Evolutionary conservation across 2,329 filamentous ascomycete species (phyloP), one percentile per base, ranked within the genome.

Genomic region (Botrytis fabae): DNA sequence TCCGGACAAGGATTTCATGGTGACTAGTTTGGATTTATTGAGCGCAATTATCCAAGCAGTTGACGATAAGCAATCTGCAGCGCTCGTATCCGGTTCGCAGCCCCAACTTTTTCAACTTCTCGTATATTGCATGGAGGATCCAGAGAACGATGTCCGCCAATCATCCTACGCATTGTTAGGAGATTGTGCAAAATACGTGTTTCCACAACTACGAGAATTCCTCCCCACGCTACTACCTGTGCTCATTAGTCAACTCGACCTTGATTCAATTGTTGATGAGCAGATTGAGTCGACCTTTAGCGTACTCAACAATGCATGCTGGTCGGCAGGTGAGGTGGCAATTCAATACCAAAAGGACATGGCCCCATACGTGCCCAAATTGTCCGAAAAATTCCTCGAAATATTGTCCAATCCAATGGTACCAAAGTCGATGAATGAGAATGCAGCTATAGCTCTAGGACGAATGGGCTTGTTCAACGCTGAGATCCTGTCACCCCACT

Each of bases 291-390:
- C 89, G 28, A 91, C 91, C 22, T 98, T 97, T 81, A 94, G 94
- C 74, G 95, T 98, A 44, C 91, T 98, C 74, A 99, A 98, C 87
- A 99, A 99, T 81, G 95, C 96, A 35, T 98, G 95, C 84, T 99
- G 96, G 96, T 97, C 95, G 10, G 91, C 91, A 38, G 96, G 96
- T 60, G 96, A 99, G 84, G 96, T 98, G 75, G 90, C 94, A 25
- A 90, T 97, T 82, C 91, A 93, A 75, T 87, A 93, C 80, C 89
- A 91, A 77, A 89, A 91, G 75, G 89, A 87, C 71, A 93, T 98
- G 89, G 87, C 87, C 1, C 92, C 91, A 1, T 97, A 92, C 80
- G 88, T 94, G 16, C 90, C 93, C 35, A 89, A 92, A 75, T 85
- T 99, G 25, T 90, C 97, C 73, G 88, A 91, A 75, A 90, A 92